Evolutionary conservation across 768 basidiomycete species (phyloP).

Genomic region (Rhodotorula toruloides): DNA sequence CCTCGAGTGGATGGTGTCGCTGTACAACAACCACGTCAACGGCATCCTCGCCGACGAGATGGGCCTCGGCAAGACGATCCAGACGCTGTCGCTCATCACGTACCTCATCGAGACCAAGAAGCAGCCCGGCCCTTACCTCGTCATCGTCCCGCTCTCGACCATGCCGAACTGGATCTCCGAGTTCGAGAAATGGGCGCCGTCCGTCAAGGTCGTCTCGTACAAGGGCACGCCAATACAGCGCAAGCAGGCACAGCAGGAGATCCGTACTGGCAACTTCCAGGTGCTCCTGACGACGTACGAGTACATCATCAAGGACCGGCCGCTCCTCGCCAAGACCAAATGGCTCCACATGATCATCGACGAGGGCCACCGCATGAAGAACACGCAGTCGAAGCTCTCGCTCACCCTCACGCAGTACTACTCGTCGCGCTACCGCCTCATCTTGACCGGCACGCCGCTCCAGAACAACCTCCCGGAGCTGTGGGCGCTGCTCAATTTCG

Average conservation of each 20-base stretch:
- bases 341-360: constrained; percentile 95
- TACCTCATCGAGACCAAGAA: constrained; percentile 66
- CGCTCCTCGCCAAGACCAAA: constrained; percentile 36
- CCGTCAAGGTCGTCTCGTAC: constrained; percentile 76
- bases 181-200: constrained; percentile 50
- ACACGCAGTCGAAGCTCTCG: constrained; percentile 68
- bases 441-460: constrained; percentile 91
- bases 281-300: constrained; percentile 65
- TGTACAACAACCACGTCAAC: constrained; percentile 45
- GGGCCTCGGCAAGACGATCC: constrained; percentile 65
- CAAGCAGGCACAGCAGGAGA: constrained; percentile 59
- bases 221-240: constrained; percentile 81
- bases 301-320: constrained; percentile 44
- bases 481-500: constrained; percentile 94
- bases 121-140: constrained; percentile 71
- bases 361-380: constrained; percentile 92
- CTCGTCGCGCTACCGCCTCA: constrained; percentile 75
- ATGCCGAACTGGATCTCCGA: constrained; percentile 50
- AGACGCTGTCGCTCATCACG: constrained; percentile 91
- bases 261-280: constrained; percentile 40
- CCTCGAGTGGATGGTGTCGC: constrained; percentile 44
- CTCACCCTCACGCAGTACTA: constrained; percentile 65
- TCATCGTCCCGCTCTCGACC: constrained; percentile 92
- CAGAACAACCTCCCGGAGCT: constrained; percentile 97
- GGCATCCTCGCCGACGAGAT: constrained; percentile 46